These are phyloP conservation scores for Puya raimondii DNA, from an alignment of 176 grass and related monocot species.

Conservation along the genomic window DNA sequence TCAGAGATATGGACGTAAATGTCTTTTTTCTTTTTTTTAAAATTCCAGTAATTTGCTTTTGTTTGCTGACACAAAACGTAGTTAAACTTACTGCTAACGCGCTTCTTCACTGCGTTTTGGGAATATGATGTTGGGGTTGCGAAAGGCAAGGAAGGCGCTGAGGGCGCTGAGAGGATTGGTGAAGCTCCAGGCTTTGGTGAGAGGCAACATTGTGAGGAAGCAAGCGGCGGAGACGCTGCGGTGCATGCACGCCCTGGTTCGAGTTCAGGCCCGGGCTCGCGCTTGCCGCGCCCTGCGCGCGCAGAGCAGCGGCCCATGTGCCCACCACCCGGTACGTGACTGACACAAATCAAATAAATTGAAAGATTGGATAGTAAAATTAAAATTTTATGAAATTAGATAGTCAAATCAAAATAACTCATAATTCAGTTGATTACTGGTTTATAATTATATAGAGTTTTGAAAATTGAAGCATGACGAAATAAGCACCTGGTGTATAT, in stretches of 20 bases:
- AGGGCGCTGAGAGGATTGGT: conserved; percentile 79
- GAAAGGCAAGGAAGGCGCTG: conserved; percentile 79
- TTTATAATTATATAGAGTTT: too few relatives aligned
- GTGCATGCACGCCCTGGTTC: conserved; percentile 87
- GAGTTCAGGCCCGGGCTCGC: conserved; percentile 67
- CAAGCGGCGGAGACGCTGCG: conserved; percentile 89
- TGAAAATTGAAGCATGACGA: too few relatives aligned
- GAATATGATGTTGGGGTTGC: too few relatives aligned
- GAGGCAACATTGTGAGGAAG: conserved; percentile 90
- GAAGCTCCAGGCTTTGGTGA: conserved; percentile 90
- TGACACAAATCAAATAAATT: conserved; percentile 10
- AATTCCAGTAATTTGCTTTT: background rate
- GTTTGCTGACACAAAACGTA: too few relatives aligned
- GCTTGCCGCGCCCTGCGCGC: conserved; percentile 41
- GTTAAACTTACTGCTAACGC: too few relatives aligned
- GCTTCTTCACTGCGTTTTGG: too few relatives aligned
- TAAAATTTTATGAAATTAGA: too few relatives aligned
- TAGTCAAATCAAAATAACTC: too few relatives aligned
- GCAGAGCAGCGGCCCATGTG: conserved; percentile 7
- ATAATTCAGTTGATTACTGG: too few relatives aligned
- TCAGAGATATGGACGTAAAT: too few relatives aligned
- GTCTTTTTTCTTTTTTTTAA: too few relatives aligned
- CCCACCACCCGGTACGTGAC: background rate
- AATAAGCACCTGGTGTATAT: too few relatives aligned
- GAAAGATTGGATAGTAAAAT: background rate